These are phyloP conservation scores for Wickerhamomyces queroliae DNA, from an alignment of 805 yeast species.

Conservation along the genomic window DNA sequence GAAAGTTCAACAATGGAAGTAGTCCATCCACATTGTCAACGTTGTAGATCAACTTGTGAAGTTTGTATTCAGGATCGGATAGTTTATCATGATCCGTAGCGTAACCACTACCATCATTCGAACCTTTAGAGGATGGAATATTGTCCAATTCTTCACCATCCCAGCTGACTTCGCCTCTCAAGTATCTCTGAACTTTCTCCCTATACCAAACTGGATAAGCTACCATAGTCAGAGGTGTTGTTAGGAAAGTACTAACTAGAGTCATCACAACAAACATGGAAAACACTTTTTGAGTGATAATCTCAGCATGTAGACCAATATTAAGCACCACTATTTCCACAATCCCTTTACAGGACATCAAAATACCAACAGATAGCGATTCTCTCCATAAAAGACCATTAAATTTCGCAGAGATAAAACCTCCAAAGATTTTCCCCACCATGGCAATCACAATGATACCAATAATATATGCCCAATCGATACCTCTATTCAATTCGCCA, in stretches of 20 bases:
- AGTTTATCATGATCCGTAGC: constrained; percentile 6
- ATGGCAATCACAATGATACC: constrained; percentile 66
- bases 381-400: constrained; percentile 69
- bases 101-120: no score
- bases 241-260: constrained; percentile 66
- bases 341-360: constrained; percentile 87
- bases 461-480: constrained; percentile 73
- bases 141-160: constrained; percentile 21
- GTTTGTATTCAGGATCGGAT: constrained; percentile 4
- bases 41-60: constrained; percentile 18
- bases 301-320: constrained; percentile 67
- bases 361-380: constrained; percentile 66
- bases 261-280: constrained; percentile 87
- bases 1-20: constrained; percentile 17
- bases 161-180: constrained; percentile 24
- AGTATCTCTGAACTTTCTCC: constrained; percentile 34
- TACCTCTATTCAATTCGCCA: constrained; percentile 56
- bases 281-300: constrained; percentile 57
- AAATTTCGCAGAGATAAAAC: constrained; percentile 54
- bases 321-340: constrained; percentile 78
- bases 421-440: constrained; percentile 63
- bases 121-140: constrained; percentile 4
- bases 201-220: constrained; percentile 60
- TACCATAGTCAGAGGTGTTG: constrained; percentile 66
- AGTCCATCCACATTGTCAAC: constrained; percentile 19